Evolutionary conservation across 148 eudicot genomes (phyloP), one percentile per base, ranked within the genome.

Genomic region (Polygonum maritimum): DNA sequence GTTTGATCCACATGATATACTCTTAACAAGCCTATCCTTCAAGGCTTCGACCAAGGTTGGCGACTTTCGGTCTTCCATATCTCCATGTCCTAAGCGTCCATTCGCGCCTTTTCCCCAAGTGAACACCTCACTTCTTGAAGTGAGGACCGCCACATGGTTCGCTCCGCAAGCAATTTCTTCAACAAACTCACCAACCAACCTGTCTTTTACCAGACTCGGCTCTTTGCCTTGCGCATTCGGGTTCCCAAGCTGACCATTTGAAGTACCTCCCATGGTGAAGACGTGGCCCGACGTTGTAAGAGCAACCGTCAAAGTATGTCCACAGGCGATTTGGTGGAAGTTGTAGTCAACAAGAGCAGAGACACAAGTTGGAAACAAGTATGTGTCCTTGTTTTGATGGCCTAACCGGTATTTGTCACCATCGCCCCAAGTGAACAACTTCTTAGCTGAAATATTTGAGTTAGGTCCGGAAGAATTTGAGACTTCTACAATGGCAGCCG

Each of bases 381-480:
- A 87, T 6, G 98, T 88, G 70, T 94, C 98, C 76, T 85, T 92
- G 77, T 92, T 97, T 67, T 93, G 97, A 77, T 94, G 97, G 15
- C 98, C 98, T 45, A 94, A 89, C 44, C 97, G 96, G 73, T 86
- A 87, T 83, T 94, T 94, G 74, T 94, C 98, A 19, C 98, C 98
- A 26, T 92, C 98, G 2, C 98, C 98, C 98, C 97, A 94, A 39
- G 98, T 92, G 77, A 94, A 94, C 60, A 94, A 75, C 78, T 94
- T 94, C 31, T 93, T 88, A 87, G 63, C 89, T 87, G 12, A 86
- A 89, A 15, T 36, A n/a, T 67, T 67, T 38, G 71, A 1, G 16
- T 0, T 67, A 14, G 71, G 88, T 90, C 65, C 80, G 12, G 83
- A 49, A 2, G 88, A 86, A 63, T 49, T 75, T 60, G 63, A 74